These are phyloP conservation scores for Fraxinus floribunda DNA, from an alignment of 305 asterid genomes.

Conservation along the genomic window DNA sequence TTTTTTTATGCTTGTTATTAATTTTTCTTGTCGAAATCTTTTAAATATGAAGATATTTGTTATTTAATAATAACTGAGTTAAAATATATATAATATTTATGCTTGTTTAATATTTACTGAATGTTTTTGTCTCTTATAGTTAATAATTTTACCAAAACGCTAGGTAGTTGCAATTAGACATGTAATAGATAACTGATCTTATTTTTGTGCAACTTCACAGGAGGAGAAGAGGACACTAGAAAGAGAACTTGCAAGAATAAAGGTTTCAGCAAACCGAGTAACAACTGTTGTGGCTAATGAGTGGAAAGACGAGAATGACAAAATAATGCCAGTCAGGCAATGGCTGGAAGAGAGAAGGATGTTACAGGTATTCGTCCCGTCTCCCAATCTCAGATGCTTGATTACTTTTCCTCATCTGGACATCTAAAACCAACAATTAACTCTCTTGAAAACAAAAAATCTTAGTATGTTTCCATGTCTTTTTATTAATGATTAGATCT, in stretches of 20 bases:
- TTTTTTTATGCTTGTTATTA: too few relatives aligned
- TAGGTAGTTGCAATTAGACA: too few relatives aligned
- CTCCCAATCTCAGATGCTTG: too few relatives aligned
- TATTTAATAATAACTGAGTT: too few relatives aligned
- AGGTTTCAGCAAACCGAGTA: slow-evolving; percentile 77
- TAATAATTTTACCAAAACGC: too few relatives aligned
- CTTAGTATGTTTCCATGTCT: background rate
- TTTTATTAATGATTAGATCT: slow-evolving; percentile 11
- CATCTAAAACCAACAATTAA: background rate
- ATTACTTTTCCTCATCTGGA: background rate
- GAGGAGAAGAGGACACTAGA: slow-evolving; percentile 85
- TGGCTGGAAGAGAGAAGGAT: slow-evolving; percentile 92
- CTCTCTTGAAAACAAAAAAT: too few relatives aligned
- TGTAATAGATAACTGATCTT: slow-evolving; percentile 2
- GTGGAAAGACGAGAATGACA: slow-evolving; percentile 90
- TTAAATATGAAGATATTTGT: too few relatives aligned
- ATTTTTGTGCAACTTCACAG: slow-evolving; percentile 32
- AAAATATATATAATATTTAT: too few relatives aligned
- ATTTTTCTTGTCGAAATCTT: too few relatives aligned
- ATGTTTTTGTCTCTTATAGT: background rate
- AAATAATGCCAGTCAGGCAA: slow-evolving; percentile 92
- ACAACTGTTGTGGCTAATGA: slow-evolving; percentile 85
- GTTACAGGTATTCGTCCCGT: slow-evolving; percentile 47
- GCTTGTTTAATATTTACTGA: background rate
- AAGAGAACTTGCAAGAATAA: slow-evolving; percentile 83